A percentile compares a stretch with the other conserved stretches of the same genome.
phyloP scores from a whole-genome alignment of 2,329 filamentous ascomycete species.

The Fusarium siculi region DNA sequence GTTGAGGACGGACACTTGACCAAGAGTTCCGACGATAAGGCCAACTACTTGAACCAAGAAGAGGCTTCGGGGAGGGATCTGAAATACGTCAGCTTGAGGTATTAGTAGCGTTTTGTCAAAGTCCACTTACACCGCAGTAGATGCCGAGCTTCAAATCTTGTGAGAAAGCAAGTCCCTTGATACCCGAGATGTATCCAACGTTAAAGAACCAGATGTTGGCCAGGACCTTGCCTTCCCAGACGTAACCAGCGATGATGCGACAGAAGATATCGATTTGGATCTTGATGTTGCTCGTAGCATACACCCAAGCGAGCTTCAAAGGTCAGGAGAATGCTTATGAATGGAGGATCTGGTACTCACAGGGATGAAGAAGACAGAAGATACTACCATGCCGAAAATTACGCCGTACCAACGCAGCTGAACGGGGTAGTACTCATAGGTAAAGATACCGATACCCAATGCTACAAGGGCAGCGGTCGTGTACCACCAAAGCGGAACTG shows the following conservation, averaged over 20 bases:
- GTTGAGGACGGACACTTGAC: slow-evolving; percentile 54
- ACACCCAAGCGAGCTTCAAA: slow-evolving; percentile 45
- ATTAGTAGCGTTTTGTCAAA: fast-evolving
- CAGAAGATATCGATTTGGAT: slow-evolving; percentile 58
- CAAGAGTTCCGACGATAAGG: slow-evolving; percentile 55
- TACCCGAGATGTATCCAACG: slow-evolving; percentile 54
- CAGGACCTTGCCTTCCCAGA: slow-evolving; percentile 55
- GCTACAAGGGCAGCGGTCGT: slow-evolving; percentile 24
- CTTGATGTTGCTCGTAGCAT: slow-evolving; percentile 56
- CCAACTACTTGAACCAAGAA: slow-evolving; percentile 58
- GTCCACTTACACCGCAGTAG: slow-evolving; percentile 47
- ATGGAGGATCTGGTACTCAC: slow-evolving; percentile 7
- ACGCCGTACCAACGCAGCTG: slow-evolving; percentile 49
- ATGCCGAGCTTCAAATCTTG: slow-evolving; percentile 59
- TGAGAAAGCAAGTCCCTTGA: slow-evolving; percentile 55
- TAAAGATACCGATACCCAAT: slow-evolving; percentile 44
- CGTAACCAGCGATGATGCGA: slow-evolving; percentile 57
- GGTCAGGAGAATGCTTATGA: neutral
- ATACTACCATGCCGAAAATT: slow-evolving; percentile 42
- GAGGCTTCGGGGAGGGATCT: slow-evolving; percentile 56
- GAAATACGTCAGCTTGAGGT: slow-evolving; percentile 3
- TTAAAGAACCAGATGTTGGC: slow-evolving; percentile 54
- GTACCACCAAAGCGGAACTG: slow-evolving; percentile 45
- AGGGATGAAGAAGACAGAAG: slow-evolving; percentile 45
- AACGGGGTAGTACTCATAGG: slow-evolving; percentile 46